phyloP scores from a whole-genome alignment of 345 rosid genomes.

The Populus euphratica region DNA sequence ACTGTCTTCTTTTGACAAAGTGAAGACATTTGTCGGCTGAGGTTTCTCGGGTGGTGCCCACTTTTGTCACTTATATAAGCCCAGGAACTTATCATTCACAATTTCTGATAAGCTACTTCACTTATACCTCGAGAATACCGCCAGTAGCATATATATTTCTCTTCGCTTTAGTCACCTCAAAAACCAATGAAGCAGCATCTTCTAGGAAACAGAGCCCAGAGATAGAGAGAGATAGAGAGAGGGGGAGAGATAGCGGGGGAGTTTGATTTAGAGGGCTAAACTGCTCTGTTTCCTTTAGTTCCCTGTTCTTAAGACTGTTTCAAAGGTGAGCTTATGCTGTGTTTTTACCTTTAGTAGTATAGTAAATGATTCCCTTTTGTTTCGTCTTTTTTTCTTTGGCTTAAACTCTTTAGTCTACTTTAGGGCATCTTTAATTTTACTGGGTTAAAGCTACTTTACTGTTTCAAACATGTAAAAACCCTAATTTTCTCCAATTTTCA shows the following conservation, averaged over 20 bases:
- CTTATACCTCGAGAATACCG: slow-evolving; percentile 27
- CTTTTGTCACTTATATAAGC: background rate
- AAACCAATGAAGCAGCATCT: slow-evolving; percentile 17
- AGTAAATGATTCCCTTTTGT: background rate
- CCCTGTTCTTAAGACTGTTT: background rate
- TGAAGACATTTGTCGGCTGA: slow-evolving; percentile 21
- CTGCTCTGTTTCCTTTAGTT: background rate
- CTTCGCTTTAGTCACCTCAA: background rate
- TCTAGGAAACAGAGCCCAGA: slow-evolving; percentile 10
- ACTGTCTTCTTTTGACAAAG: slow-evolving; percentile 23
- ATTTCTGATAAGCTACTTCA: fast-evolving
- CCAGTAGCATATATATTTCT: slow-evolving; percentile 1
- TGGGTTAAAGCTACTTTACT: slow-evolving; percentile 32
- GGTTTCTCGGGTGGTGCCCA: slow-evolving; percentile 5
- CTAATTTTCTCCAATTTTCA: slow-evolving; percentile 6
- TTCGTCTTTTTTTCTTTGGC: background rate
- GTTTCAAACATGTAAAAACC: slow-evolving; percentile 16
- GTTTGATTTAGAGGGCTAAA: background rate
- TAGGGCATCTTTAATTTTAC: slow-evolving; percentile 16
- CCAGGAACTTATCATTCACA: fast-evolving
- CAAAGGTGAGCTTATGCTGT: slow-evolving; percentile 9
- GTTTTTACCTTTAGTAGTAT: background rate
- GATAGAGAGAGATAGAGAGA: background rate
- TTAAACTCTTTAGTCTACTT: slow-evolving; percentile 3
- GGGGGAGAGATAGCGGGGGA: background rate